Evolutionary conservation across 2,329 filamentous ascomycete genomes (phyloP).

Genomic region (Penicillium psychrosexuale): DNA sequence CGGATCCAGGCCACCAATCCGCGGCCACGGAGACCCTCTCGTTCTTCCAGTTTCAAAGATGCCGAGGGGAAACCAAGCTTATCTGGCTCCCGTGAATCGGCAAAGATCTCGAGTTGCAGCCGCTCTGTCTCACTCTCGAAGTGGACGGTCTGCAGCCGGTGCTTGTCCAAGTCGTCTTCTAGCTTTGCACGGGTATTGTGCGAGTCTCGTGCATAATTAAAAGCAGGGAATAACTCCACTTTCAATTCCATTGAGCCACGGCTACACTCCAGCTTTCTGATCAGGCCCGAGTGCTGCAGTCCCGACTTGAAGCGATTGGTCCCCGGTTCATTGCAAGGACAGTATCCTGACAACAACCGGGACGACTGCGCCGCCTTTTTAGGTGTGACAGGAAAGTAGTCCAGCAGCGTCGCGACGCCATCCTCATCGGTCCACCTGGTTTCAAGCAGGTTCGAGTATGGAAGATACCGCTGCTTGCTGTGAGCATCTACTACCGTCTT

Average conservation of each 20-base stretch:
- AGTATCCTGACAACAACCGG: conserved; percentile 33
- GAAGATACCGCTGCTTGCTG: conserved; percentile 74
- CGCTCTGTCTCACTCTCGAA: conserved; percentile 60
- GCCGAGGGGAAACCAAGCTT: conserved; percentile 49
- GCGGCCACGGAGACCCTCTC: conserved; percentile 55
- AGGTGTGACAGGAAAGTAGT: conserved; percentile 72
- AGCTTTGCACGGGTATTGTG: conserved; percentile 47
- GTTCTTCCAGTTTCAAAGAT: conserved; percentile 54
- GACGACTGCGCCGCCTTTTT: conserved; percentile 47
- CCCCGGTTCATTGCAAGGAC: conserved; percentile 37
- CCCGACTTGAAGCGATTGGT: conserved; percentile 50
- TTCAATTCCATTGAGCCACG: conserved; percentile 64
- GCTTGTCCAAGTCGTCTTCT: conserved; percentile 37
- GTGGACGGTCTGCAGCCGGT: conserved; percentile 58
- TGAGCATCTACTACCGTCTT: conserved; percentile 51
- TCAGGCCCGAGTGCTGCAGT: conserved; percentile 50
- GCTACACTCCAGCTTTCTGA: conserved; percentile 69
- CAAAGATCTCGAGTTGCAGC: conserved; percentile 65
- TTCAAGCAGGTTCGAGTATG: conserved; percentile 70
- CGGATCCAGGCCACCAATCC: conserved; percentile 61
- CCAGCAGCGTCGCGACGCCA: conserved; percentile 68
- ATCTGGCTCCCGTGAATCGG: conserved; percentile 57
- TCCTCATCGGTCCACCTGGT: conserved; percentile 75
- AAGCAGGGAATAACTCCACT: conserved; percentile 69
- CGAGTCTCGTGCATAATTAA: conserved; percentile 64